A percentile compares a stretch with the other conserved stretches of the same genome.
Conservation (phyloP, 1,284 basidiomycete genomes). For the Farysia itapuensis region DNA sequence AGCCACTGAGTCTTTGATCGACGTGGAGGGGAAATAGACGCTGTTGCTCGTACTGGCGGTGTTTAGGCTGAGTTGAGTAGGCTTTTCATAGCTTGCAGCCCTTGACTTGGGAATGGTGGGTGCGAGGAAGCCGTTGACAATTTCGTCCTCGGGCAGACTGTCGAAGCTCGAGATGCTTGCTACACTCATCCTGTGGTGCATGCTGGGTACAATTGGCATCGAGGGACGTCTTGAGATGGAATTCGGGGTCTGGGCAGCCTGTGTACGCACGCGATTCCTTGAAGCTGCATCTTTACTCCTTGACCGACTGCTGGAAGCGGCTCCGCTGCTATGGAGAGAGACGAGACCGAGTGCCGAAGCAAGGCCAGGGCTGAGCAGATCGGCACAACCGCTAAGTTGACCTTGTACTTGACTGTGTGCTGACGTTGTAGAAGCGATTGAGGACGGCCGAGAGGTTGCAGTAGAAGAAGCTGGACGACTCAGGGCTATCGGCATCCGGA, state of each 20-base stretch:
- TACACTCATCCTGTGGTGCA: slow-evolving; percentile 39
- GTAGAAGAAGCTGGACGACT: slow-evolving; percentile 25
- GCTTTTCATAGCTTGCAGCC: slow-evolving; percentile 19
- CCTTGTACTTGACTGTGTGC: slow-evolving; percentile 19
- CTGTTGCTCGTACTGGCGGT: background rate
- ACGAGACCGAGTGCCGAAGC: slow-evolving; percentile 44
- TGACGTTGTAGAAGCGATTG: slow-evolving; percentile 35
- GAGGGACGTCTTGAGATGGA: slow-evolving; percentile 29
- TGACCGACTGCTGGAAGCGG: background rate
- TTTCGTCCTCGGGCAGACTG: slow-evolving; percentile 49
- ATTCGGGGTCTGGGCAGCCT: slow-evolving; percentile 14
- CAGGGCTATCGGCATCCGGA: background rate
- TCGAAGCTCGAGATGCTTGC: slow-evolving; percentile 51
- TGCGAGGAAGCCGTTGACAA: slow-evolving; percentile 27
- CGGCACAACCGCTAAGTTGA: slow-evolving; percentile 32
- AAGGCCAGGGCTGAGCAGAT: slow-evolving; percentile 39
- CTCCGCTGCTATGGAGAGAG: slow-evolving; percentile 1
- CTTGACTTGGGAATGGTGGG: slow-evolving; percentile 13
- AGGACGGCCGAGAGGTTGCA: slow-evolving; percentile 40
- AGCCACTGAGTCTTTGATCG: background rate
- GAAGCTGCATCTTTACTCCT: background rate
- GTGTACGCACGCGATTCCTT: slow-evolving; percentile 12
- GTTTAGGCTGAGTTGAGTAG: slow-evolving; percentile 4
- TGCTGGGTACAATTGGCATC: slow-evolving; percentile 38
- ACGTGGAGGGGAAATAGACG: background rate